phyloP scores from a whole-genome alignment of 169 alveolate species.

The Perkinsus olseni region DNA sequence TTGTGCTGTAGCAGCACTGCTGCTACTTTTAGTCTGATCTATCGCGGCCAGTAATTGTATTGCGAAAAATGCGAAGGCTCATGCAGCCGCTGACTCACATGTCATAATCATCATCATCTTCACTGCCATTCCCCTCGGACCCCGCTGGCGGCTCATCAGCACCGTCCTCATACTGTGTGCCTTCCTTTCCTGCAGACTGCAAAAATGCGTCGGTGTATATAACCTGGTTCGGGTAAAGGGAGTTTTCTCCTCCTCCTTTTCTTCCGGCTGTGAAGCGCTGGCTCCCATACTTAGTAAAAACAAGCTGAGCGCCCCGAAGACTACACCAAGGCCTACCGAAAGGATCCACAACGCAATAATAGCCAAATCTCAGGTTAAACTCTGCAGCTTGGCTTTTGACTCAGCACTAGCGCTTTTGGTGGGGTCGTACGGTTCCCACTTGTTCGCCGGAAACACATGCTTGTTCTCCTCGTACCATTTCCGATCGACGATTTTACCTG shows the following conservation, averaged over 20 bases:
- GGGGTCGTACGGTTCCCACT: conserved; percentile 43
- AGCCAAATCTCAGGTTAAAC: background rate
- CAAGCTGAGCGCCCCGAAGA: background rate
- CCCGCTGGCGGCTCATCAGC: background rate
- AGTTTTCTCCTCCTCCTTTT: background rate
- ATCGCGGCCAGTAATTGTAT: no score
- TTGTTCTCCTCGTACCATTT: conserved; percentile 41
- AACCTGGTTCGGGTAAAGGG: background rate
- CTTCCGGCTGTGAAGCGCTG: background rate
- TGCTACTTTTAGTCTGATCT: no score
- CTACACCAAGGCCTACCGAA: background rate
- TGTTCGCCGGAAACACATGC: conserved; percentile 39
- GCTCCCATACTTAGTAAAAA: background rate
- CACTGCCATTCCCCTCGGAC: background rate
- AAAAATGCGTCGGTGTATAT: background rate
- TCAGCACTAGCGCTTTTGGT: conserved; percentile 20
- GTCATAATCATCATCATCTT: background rate
- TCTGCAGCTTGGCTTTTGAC: conserved; percentile 21
- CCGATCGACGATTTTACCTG: conserved; percentile 34
- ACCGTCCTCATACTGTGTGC: background rate
- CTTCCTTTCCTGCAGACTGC: background rate
- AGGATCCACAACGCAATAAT: background rate
- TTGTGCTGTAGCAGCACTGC: no score
- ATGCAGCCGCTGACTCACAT: no score
- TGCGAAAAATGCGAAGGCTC: no score